Evolutionary conservation across 371 early-diverging fungal species (phyloP).

Genomic region (Saksenaea oblongispora): DNA sequence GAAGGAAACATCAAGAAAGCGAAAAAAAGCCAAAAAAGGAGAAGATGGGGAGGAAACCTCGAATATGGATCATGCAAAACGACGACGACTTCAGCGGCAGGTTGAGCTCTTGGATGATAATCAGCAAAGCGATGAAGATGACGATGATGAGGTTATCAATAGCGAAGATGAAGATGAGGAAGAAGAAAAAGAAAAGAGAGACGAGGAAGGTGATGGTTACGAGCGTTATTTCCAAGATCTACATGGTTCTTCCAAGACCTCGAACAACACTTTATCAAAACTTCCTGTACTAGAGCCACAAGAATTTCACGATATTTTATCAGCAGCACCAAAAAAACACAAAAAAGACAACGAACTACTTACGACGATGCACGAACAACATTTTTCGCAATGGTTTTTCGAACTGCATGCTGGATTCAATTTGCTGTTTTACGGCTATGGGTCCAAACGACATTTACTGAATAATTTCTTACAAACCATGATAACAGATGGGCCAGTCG

Average conservation of each 20-base stretch:
- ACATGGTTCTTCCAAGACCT: slow-evolving; percentile 63
- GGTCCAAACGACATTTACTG: slow-evolving; percentile 82
- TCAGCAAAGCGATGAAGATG: slow-evolving; percentile 22
- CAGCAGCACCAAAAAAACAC: slow-evolving; percentile 60
- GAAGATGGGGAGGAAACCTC: background rate
- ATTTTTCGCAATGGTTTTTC: slow-evolving; percentile 85
- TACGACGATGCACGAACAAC: slow-evolving; percentile 52
- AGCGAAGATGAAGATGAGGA: slow-evolving; percentile 17
- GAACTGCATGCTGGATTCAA: slow-evolving; percentile 79
- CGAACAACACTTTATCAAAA: slow-evolving; percentile 83
- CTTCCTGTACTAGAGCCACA: slow-evolving; percentile 69
- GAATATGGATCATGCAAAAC: slow-evolving; percentile 22
- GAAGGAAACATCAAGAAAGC: slow-evolving; percentile 7
- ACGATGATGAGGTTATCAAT: slow-evolving; percentile 20
- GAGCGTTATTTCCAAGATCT: slow-evolving; percentile 78
- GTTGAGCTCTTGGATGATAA: slow-evolving; percentile 30
- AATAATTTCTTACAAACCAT: slow-evolving; percentile 65
- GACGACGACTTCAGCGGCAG: slow-evolving; percentile 29
- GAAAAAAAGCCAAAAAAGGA: slow-evolving; percentile 10
- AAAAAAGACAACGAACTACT: slow-evolving; percentile 56
- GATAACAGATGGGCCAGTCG: slow-evolving; percentile 64
- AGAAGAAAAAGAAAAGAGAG: slow-evolving; percentile 27
- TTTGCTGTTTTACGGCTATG: slow-evolving; percentile 86
- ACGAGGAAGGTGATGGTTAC: slow-evolving; percentile 51
- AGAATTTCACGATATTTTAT: slow-evolving; percentile 59